These are phyloP conservation scores for Xylaria grammica DNA, from an alignment of 495 filamentous ascomycete species.

Conservation along the genomic window DNA sequence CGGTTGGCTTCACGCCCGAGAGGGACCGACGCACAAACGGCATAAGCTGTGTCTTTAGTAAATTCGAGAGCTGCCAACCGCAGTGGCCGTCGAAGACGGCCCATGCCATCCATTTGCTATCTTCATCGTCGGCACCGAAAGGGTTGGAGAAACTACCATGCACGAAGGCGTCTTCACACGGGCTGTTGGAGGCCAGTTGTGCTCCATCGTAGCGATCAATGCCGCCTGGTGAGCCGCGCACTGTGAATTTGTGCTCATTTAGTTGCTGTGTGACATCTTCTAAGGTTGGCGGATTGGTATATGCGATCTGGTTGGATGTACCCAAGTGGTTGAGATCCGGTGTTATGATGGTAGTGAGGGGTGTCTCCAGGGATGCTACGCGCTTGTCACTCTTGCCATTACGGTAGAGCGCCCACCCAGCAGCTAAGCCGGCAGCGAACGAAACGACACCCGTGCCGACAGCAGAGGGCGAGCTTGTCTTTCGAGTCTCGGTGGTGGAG, in stretches of 20 bases:
- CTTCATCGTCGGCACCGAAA: conserved; percentile 28
- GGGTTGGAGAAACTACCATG: conserved; percentile 52
- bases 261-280: conserved; percentile 35
- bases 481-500: conserved; percentile 26
- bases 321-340: conserved; percentile 35
- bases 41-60: conserved; percentile 48
- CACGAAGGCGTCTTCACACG: conserved; percentile 54
- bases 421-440: conserved; percentile 26
- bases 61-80: conserved; percentile 50
- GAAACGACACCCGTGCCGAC: conserved; percentile 11
- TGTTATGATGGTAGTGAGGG: conserved; percentile 3
- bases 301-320: conserved; percentile 30
- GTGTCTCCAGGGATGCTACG: neutral
- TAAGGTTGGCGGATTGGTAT: conserved; percentile 29
- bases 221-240: conserved; percentile 32
- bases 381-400: neutral
- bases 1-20: conserved; percentile 28
- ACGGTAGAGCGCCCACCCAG: conserved; percentile 8
- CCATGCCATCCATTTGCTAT: conserved; percentile 49
- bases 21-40: conserved; percentile 47
- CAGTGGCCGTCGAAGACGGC: conserved; percentile 57
- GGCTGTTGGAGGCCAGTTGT: conserved; percentile 52
- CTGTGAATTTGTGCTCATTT: conserved; percentile 39
- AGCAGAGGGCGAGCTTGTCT: conserved; percentile 10
- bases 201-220: conserved; percentile 51